Base-by-base conservation (phyloP, 2,329 filamentous ascomycete species). In the Alternaria brassicae region DNA sequence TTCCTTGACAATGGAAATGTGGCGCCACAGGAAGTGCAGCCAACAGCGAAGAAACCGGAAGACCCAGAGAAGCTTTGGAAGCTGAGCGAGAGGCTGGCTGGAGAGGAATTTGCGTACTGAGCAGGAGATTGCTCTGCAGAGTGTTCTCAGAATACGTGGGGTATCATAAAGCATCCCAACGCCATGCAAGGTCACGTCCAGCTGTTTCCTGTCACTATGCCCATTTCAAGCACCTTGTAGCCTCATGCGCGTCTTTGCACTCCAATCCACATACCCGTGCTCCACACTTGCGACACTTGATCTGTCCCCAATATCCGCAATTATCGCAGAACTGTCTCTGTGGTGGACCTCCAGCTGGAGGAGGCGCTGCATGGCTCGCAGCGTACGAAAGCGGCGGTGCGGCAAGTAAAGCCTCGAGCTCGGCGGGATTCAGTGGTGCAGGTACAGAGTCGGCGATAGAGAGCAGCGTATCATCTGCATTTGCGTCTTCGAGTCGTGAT, bases 261-360 rank as follows among this genome's bases (percentile, higher is more conserved):
- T 91, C 88, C 66, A 93, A 77, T 37, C 90, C 90, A 75, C 91
- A 94, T n/a, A 91, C 88, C 69, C 89, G 83, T 44, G 85, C 86
- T n/a, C 90, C 90, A 78, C 91, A 94, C 80, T 90, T 91, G 75
- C 89, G 85, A 79, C 91, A 94, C 76, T 84, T 85, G 44, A 92
- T 88, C 39, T 88, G 81, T 2, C 91, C 91, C 91, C 91, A 93
- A 77, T 93, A 93, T 13, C 91, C 91, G 72, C 91, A 94, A 30
- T 92, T 87, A 72, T 89, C 89, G 77, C 91, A 94, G 75, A 93
- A 94, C 34, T 81, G 80, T 59, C 90, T 82, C 53, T 79, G 78
- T 45, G 81, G 80, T 2, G 89, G 88, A 9, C 73, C 78, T 15
- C 69, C 68, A 3, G 73, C 56, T 5, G 78, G 70, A 13, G 80